Evolutionary conservation across 345 rosid genomes (phyloP), one percentile per base, ranked within the genome.

Genomic region (Cardamine occulta): DNA sequence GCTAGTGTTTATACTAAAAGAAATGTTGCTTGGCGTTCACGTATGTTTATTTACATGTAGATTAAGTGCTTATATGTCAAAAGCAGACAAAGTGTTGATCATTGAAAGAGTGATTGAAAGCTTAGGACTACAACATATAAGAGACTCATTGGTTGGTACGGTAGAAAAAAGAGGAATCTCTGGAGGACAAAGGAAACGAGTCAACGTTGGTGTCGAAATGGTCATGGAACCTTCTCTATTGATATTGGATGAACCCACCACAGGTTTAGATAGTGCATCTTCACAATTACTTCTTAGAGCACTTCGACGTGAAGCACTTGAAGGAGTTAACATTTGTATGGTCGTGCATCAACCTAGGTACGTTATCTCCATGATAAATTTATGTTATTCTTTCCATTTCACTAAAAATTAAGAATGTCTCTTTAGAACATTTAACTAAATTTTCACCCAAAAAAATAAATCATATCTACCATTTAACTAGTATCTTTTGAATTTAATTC

Each of bases 281-380:
- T 93, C 98, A 1, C 84, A 82, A 39, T 86, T 90, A 78, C 97
- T 93, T 74, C 88, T 93, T 44, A 79, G 78, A 84, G 93, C 98
- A 39, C 87, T 93, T 63, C 84, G 97, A 37, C 93, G 92, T 54
- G 98, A 93, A 85, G 93, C 98, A 49, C 84, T 85, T 55, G 96
- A 93, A 84, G 98, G 98, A 7, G 98, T 93, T 34, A 93, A 93
- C 71, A 84, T 93, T 75, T 82, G 86, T 76, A 89, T 91, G 95
- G 98, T 93, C 32, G 77, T 93, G 56, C 98, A 90, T 72, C 98
- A 93, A 75, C 97, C 98, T 19, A 93, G 98, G 97, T 86, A 86
- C 44, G 52, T 48, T 37, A 44, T 54, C 42, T 34, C 64, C 28
- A 18, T 19, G 5, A 49, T 49, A 0, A 17, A 18, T 17, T 17